These are phyloP conservation scores for Leucocoprinus birnbaumii DNA, from an alignment of 768 basidiomycete species.

Conservation along the genomic window DNA sequence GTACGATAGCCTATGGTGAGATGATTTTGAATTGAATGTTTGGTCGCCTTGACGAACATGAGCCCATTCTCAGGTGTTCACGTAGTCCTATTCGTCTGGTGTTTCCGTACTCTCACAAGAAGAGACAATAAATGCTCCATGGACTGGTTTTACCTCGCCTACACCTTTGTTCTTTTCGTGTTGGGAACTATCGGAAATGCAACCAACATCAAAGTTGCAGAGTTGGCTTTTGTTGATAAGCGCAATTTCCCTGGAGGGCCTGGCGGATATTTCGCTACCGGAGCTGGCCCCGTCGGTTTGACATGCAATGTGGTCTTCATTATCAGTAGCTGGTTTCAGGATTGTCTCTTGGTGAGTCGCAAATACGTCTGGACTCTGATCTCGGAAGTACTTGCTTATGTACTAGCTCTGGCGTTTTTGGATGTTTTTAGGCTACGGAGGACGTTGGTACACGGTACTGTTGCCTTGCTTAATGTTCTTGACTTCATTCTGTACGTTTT, in stretches of 20 bases:
- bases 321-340: constrained; percentile 17
- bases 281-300: constrained; percentile 12
- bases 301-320: constrained; percentile 13
- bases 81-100: constrained; percentile 13
- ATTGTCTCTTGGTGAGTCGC: constrained; percentile 15
- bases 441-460: background rate
- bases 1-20: constrained; percentile 19
- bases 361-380: no score
- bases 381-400: background rate
- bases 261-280: constrained; percentile 10
- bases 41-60: no score
- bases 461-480: constrained; percentile 12
- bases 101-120: constrained; percentile 3
- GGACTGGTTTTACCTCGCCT: constrained; percentile 12
- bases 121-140: background rate
- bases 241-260: constrained; percentile 19
- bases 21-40: no score
- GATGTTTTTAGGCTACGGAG: constrained; percentile 9
- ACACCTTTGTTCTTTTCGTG: constrained; percentile 16
- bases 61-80: constrained; percentile 3
- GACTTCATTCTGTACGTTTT: constrained; percentile 10
- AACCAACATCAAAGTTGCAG: constrained; percentile 16
- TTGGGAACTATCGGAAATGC: constrained; percentile 19
- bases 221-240: constrained; percentile 18
- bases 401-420: constrained; percentile 14